Conservation (phyloP, 148 eudicot genomes). For the Hydrangea macrophylla region DNA sequence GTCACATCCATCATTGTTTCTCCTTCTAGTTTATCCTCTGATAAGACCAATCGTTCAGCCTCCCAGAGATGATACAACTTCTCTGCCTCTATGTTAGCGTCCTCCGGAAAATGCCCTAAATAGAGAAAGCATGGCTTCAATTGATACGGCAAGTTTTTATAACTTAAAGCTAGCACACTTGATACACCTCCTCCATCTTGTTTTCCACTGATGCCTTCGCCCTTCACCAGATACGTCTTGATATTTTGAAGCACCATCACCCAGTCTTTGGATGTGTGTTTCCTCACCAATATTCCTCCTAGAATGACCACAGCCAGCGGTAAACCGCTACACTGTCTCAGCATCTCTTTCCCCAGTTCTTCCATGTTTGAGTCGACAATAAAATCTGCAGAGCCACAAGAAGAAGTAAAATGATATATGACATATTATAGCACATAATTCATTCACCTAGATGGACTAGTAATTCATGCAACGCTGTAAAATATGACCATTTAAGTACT, state of each 20-base stretch:
- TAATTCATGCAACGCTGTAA: no score
- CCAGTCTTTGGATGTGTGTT: neutral
- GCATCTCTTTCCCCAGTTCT: constrained; percentile 36
- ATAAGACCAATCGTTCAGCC: constrained; percentile 30
- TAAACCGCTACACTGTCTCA: constrained; percentile 36
- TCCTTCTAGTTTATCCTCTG: neutral
- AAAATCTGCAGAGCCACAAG: neutral
- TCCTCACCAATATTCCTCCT: constrained; percentile 32
- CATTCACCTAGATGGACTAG: no score
- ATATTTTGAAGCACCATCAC: constrained; percentile 1
- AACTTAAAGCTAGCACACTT: constrained; percentile 19
- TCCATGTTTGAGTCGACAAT: constrained; percentile 11
- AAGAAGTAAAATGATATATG: constrained; percentile 12
- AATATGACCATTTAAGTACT: no score
- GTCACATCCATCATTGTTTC: constrained; percentile 22
- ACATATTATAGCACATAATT: no score
- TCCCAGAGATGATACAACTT: constrained; percentile 26
- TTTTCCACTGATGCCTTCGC: neutral
- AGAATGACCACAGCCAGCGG: constrained; percentile 44
- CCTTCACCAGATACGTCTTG: neutral
- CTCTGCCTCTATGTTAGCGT: constrained; percentile 20
- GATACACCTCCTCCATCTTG: neutral
- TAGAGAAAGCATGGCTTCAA: constrained; percentile 39
- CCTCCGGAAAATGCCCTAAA: constrained; percentile 24
- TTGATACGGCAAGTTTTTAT: constrained; percentile 21